These are phyloP conservation scores for Ascoidea asiatica DNA, from an alignment of 805 yeast species.

Conservation along the genomic window DNA sequence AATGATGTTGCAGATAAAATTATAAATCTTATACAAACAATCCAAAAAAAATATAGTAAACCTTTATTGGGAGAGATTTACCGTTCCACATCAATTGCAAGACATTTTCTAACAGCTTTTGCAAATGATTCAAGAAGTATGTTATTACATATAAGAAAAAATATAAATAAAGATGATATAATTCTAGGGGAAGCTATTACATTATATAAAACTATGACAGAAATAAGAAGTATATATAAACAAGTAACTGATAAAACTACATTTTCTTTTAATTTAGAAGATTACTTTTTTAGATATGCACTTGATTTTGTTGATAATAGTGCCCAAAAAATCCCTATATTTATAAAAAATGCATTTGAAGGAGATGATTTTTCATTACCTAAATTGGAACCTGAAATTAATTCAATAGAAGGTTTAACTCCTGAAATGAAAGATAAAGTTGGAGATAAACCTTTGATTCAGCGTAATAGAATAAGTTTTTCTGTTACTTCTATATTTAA, in stretches of 20 bases:
- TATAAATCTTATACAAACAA: constrained; percentile 29
- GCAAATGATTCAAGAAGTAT: constrained; percentile 40
- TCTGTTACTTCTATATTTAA: constrained; percentile 60
- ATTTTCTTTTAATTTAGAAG: constrained; percentile 44
- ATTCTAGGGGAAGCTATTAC: constrained; percentile 44
- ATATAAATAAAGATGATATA: constrained; percentile 20
- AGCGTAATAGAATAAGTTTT: constrained; percentile 26
- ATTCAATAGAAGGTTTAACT: background rate
- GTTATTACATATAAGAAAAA: constrained; percentile 33
- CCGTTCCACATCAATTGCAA: constrained; percentile 35
- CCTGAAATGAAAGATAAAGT: constrained; percentile 14
- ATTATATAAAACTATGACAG: constrained; percentile 37
- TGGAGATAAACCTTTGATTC: constrained; percentile 7
- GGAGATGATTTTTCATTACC: constrained; percentile 33
- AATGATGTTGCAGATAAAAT: constrained; percentile 42
- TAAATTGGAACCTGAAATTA: background rate
- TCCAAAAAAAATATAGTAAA: constrained; percentile 46
- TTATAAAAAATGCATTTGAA: constrained; percentile 40
- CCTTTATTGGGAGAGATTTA: constrained; percentile 48
- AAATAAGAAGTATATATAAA: constrained; percentile 34
- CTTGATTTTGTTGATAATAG: constrained; percentile 28
- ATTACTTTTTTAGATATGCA: constrained; percentile 35
- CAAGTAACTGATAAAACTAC: constrained; percentile 28
- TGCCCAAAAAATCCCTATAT: constrained; percentile 27
- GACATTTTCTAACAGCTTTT: constrained; percentile 35